Percentiles rank a stretch among this genome's conserved stretches.
Conservation (phyloP, 164 flowering plant species). For the Nymphaea thermarum region DNA sequence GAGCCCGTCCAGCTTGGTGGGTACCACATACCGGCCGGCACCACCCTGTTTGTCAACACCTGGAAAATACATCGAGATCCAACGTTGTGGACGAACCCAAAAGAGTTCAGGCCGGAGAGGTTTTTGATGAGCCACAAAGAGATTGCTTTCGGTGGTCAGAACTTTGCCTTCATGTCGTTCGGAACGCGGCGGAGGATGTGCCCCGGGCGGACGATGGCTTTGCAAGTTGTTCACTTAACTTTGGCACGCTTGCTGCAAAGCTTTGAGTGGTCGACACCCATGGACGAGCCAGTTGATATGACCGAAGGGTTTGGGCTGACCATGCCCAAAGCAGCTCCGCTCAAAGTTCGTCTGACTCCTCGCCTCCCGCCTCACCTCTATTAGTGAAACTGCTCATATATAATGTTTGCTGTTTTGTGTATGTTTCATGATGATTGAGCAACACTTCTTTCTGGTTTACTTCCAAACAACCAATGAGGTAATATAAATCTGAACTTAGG, state of each 20-base stretch:
- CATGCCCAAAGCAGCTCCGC: constrained; percentile 4
- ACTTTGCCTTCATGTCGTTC: not conserved
- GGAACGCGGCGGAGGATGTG: not conserved
- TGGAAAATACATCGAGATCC: constrained; percentile 3
- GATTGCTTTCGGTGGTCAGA: not conserved
- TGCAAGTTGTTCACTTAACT: constrained; percentile 1
- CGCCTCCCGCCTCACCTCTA: constrained; percentile 3
- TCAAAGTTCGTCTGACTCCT: constrained; percentile 1
- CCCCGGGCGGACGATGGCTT: not conserved
- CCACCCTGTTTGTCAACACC: not conserved
- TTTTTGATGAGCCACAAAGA: not conserved
- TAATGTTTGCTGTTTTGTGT: too few species aligned
- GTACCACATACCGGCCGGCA: not conserved
- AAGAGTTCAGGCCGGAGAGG: constrained; percentile 2
- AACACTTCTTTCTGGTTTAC: too few species aligned
- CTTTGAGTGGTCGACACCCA: too few species aligned
- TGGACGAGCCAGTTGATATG: constrained; percentile 2
- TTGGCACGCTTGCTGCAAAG: not conserved
- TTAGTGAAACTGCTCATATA: not conserved
- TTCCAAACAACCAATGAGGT: too few species aligned
- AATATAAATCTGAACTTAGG: too few species aligned
- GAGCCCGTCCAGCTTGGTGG: constrained; percentile 1
- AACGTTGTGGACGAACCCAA: not conserved
- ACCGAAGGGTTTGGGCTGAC: constrained; percentile 1
- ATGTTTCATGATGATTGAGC: too few species aligned